phyloP scores from a whole-genome alignment of 768 basidiomycete species.

The Lanmaoa rubissima region DNA sequence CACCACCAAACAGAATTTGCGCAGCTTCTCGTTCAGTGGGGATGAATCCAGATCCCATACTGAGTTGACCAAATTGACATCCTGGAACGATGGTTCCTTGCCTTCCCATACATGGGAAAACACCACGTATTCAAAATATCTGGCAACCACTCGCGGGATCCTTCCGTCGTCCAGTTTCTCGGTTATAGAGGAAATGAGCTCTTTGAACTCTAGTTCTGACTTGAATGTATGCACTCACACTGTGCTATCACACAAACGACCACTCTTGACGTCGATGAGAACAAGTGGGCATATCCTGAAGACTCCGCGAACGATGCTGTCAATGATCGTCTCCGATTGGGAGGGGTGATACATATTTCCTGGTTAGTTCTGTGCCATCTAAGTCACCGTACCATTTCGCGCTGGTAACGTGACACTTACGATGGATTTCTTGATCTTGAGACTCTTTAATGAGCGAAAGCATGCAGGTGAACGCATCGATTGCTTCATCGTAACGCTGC shows the following conservation, averaged over 20 bases:
- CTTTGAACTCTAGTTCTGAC: too few relatives aligned
- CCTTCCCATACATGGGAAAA: not conserved
- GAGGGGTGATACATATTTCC: not conserved
- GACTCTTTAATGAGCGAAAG: not conserved
- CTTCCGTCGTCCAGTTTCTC: not conserved
- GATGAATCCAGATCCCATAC: too few relatives aligned
- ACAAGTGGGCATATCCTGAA: not conserved
- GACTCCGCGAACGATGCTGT: not conserved
- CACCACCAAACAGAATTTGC: too few relatives aligned
- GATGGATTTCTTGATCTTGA: not conserved
- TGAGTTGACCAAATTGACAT: too few relatives aligned
- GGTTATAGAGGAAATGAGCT: too few relatives aligned
- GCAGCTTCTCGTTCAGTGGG: too few relatives aligned
- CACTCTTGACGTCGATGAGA: too few relatives aligned
- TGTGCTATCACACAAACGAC: too few relatives aligned
- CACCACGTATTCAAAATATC: too few relatives aligned
- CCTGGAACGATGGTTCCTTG: not conserved
- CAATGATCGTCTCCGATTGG: not conserved
- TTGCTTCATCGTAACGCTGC: not conserved
- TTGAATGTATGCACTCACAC: too few relatives aligned
- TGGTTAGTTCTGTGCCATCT: not conserved
- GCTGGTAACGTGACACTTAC: not conserved
- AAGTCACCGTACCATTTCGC: not conserved
- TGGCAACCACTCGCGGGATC: not conserved
- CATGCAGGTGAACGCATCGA: not conserved